Evolutionary conservation across 225 moss, liverwort and hornwort species (phyloP).

Genomic region (Sphagnum tenellum): DNA sequence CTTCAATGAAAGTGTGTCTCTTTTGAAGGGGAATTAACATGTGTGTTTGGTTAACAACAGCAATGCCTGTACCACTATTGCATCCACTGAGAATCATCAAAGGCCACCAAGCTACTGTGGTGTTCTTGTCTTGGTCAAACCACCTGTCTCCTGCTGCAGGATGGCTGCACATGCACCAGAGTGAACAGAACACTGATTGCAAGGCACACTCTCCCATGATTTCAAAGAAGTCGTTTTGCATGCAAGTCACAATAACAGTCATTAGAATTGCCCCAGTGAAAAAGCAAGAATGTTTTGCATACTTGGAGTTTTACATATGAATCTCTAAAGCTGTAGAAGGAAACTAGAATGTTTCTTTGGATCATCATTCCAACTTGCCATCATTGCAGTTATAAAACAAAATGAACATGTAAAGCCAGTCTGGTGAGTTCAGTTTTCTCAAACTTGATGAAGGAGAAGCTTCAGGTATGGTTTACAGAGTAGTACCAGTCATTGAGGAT

Average conservation of each 20-base stretch:
- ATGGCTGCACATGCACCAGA: conserved; percentile 19
- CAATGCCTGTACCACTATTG: conserved; percentile 43
- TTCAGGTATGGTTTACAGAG: conserved; percentile 10
- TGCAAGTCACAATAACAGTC: conserved; percentile 36
- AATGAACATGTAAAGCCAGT: conserved; percentile 45
- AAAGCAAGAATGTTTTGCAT: conserved; percentile 41
- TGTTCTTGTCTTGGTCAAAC: conserved; percentile 50
- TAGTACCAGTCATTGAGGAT: conserved; percentile 9
- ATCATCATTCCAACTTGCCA: conserved; percentile 51
- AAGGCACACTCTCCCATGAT: conserved; percentile 43
- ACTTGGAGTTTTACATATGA: conserved; percentile 41
- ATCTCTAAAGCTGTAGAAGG: conserved; percentile 43
- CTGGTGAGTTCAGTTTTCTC: conserved; percentile 33
- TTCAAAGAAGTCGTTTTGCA: conserved; percentile 57
- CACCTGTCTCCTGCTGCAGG: conserved; percentile 54
- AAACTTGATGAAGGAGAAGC: conserved; percentile 28
- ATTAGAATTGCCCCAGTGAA: conserved; percentile 37
- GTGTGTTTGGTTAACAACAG: background rate
- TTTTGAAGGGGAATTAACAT: background rate
- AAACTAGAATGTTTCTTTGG: conserved; percentile 45
- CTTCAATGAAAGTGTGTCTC: background rate
- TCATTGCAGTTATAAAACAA: conserved; percentile 38
- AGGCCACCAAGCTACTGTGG: conserved; percentile 43
- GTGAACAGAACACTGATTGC: conserved; percentile 30
- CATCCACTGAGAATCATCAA: conserved; percentile 36